Evolutionary conservation across 208 protist genomes (phyloP).

Genomic region (Trypanosoma lewisi): DNA sequence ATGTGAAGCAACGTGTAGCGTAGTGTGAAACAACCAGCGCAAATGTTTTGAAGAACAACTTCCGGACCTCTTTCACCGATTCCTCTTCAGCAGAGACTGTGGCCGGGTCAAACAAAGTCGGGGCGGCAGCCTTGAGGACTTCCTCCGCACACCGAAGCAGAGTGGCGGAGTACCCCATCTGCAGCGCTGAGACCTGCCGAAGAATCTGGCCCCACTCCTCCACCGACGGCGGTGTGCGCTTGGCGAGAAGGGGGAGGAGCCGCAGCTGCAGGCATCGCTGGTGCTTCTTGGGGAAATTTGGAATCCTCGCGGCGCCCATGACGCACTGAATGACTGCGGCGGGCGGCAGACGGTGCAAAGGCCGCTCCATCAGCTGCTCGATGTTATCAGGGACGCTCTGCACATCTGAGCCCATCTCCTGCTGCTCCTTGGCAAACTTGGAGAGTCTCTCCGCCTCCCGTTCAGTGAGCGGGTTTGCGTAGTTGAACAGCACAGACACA

Average conservation of each 20-base stretch:
- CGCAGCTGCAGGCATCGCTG: conserved; percentile 65
- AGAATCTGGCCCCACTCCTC: conserved; percentile 62
- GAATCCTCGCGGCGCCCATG: conserved; percentile 49
- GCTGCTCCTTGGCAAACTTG: conserved; percentile 50
- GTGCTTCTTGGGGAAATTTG: conserved; percentile 38
- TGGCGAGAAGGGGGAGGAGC: conserved; percentile 48
- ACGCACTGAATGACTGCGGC: conserved; percentile 74
- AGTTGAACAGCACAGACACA: conserved; percentile 56
- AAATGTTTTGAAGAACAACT: conserved; percentile 48
- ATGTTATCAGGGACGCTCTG: conserved; percentile 52
- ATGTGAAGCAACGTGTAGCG: conserved; percentile 41
- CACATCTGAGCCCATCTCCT: conserved; percentile 58
- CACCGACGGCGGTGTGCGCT: conserved; percentile 40
- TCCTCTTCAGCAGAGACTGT: conserved; percentile 15
- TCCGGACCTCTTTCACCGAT: conserved; percentile 33
- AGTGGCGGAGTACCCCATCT: conserved; percentile 28
- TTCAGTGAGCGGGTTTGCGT: conserved; percentile 73
- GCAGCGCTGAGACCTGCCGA: conserved; percentile 24
- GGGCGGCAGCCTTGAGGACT: conserved; percentile 49
- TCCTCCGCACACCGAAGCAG: conserved; percentile 65
- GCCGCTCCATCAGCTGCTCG: conserved; percentile 37
- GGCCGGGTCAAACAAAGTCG: conserved; percentile 37
- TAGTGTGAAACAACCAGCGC: conserved; percentile 43
- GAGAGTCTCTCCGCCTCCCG: conserved; percentile 58
- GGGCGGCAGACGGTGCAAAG: conserved; percentile 52